Base-by-base conservation (phyloP, 345 rosid genomes). In the Sapria himalayana region DNA sequence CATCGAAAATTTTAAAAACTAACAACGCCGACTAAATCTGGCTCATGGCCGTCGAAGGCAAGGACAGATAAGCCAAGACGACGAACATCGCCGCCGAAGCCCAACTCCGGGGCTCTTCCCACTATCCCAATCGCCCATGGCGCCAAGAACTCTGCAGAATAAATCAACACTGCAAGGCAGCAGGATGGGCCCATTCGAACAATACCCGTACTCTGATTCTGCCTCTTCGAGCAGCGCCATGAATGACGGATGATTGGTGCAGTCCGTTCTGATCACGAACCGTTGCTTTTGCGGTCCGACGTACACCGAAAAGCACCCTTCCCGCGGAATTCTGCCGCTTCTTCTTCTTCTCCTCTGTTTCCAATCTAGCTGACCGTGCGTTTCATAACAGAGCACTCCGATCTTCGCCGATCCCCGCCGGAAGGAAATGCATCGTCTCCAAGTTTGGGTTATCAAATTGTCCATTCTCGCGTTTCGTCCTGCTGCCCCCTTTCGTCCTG, bases 81-180 rank as follows among this genome's bases (percentile, higher is more conserved):
- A 7, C 37, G 20, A 15, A 34, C 13, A 24, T 46, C 49, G 12
- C 54, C 43, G 33, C 60, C 0, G 47, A n/a, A 9, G 25, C 33
- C n/a, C 58, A 45, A 39, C 32, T 33, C 8, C 49, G 50, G n/a
- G 33, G 4, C 49, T 31, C n/a, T 41, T 41, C 19, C 35, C 51
- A 0, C 23, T 45, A 3, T 46, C 41, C 5, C 35, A 20, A 37
- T 45, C 29, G 25, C 67, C 70, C 59, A 84, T 74, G 48, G 65
- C 69, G 0, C 71, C 77, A 34, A 84, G 39, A 25, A 68, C 73
- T 52, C 63, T 65, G 22, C 45, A 58, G 56, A 79, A 79, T 56
- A 61, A 45, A 49, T 72, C 75, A 22, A 76, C 85, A 25, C 76
- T 69, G 8, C 95, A 84, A 5, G 93, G 93, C 36, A 84, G 76